Evolutionary conservation across 345 rosid genomes (phyloP).

Genomic region (Carallia brachiata): DNA sequence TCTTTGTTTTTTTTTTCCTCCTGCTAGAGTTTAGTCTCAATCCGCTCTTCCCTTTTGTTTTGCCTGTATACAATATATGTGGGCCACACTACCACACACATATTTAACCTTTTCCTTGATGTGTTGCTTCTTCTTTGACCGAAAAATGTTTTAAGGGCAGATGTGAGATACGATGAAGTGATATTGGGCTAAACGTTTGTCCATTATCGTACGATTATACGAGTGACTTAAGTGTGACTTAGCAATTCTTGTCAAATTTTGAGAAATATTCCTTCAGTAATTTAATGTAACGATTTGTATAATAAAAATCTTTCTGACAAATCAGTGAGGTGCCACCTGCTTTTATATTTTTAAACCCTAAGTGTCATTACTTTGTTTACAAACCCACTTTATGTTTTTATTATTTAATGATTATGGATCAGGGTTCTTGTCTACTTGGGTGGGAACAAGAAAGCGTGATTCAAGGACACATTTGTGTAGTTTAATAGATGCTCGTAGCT

Average conservation of each 20-base stretch:
- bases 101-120: background rate
- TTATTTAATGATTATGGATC: constrained; percentile 16
- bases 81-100: constrained; percentile 26
- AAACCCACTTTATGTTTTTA: background rate
- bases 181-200: too few species aligned
- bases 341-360: too few species aligned
- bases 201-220: too few species aligned
- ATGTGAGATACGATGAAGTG: too few species aligned
- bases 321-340: too few species aligned
- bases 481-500: background rate
- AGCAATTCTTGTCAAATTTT: too few species aligned
- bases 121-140: constrained; percentile 23
- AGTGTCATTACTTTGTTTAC: too few species aligned
- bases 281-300: too few species aligned
- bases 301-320: too few species aligned
- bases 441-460: constrained; percentile 31
- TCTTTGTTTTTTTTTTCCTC: background rate
- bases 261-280: too few species aligned
- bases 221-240: too few species aligned
- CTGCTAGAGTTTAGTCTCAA: constrained; percentile 27
- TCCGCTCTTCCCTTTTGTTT: constrained; percentile 28
- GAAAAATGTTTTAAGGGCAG: background rate
- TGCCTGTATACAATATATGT: constrained; percentile 29
- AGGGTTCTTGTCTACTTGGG: constrained; percentile 27
- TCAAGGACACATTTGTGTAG: constrained; percentile 15